Percentiles rank a stretch among this genome's conserved stretches.
Conservation (phyloP, 768 basidiomycete species). For the Boletus sp. region DNA sequence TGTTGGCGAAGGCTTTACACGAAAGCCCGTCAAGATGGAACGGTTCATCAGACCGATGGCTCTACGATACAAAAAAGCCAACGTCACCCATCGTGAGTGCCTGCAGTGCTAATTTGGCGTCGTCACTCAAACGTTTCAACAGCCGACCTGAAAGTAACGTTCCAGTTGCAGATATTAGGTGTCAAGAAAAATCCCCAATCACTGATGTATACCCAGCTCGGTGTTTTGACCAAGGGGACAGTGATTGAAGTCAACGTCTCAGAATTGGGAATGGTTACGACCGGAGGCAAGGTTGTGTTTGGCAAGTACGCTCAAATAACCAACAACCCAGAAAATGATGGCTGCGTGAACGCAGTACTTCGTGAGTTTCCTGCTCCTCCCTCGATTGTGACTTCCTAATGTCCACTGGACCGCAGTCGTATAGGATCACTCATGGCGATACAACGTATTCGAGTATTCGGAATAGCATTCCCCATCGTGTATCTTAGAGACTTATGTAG, state of each 20-base stretch:
- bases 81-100: constrained; percentile 94
- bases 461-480: background rate
- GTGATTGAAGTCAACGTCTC: constrained; percentile 99
- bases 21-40: constrained; percentile 99
- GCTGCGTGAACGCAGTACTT: constrained; percentile 93
- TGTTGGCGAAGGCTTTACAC: constrained; percentile 95
- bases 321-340: constrained; percentile 95
- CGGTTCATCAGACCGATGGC: constrained; percentile 98
- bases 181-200: constrained; percentile 99
- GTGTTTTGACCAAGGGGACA: constrained; percentile 97
- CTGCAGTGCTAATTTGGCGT: background rate
- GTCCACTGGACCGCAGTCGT: constrained; percentile 21
- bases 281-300: constrained; percentile 92
- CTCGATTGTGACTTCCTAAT: constrained; percentile 1
- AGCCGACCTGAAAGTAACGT: constrained; percentile 98
- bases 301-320: constrained; percentile 94
- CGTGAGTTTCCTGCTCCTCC: constrained; percentile 48
- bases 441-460: background rate
- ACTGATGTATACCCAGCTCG: constrained; percentile 94
- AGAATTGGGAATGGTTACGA: constrained; percentile 95
- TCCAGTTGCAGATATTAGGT: constrained; percentile 95
- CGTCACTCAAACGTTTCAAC: constrained; percentile 3
- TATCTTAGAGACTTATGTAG: constrained; percentile 17
- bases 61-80: constrained; percentile 95
- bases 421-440: constrained; percentile 6